Evolutionary conservation across 1,284 basidiomycete species (phyloP).

Genomic region (Chiua sp.): DNA sequence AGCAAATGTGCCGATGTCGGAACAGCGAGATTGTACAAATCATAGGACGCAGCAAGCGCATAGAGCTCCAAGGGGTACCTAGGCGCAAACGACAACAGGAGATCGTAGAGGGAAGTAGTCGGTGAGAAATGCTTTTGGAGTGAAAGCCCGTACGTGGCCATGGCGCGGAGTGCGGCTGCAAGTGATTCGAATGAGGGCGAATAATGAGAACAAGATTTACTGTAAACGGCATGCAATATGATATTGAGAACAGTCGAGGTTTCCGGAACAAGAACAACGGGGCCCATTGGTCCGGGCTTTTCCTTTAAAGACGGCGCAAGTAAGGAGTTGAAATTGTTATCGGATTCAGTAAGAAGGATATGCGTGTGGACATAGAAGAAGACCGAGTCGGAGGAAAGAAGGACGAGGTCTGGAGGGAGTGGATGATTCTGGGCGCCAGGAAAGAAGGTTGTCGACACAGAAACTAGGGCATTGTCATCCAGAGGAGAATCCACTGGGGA

Average conservation of each 20-base stretch:
- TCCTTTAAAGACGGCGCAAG: slow-evolving; percentile 43
- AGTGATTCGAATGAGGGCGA: slow-evolving; percentile 59
- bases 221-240: slow-evolving; percentile 64
- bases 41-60: slow-evolving; percentile 59
- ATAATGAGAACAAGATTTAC: slow-evolving; percentile 65
- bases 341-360: slow-evolving; percentile 53
- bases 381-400: slow-evolving; percentile 74
- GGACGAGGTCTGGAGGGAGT: slow-evolving; percentile 60
- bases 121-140: slow-evolving; percentile 46
- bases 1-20: slow-evolving; percentile 64
- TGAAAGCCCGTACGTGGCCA: slow-evolving; percentile 57
- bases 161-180: slow-evolving; percentile 49
- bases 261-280: slow-evolving; percentile 55
- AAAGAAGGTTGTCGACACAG: slow-evolving; percentile 80
- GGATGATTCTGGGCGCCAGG: slow-evolving; percentile 65
- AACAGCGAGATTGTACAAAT: slow-evolving; percentile 63
- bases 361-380: slow-evolving; percentile 73
- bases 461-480: slow-evolving; percentile 56
- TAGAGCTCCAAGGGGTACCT: slow-evolving; percentile 62
- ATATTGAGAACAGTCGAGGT: slow-evolving; percentile 62
- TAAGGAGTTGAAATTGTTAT: slow-evolving; percentile 57
- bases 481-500: slow-evolving; percentile 49
- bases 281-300: slow-evolving; percentile 42
- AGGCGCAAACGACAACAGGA: slow-evolving; percentile 61
- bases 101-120: slow-evolving; percentile 46